Base-by-base conservation (phyloP, 768 basidiomycete genomes). In the Mycena olivaceomarginata region DNA sequence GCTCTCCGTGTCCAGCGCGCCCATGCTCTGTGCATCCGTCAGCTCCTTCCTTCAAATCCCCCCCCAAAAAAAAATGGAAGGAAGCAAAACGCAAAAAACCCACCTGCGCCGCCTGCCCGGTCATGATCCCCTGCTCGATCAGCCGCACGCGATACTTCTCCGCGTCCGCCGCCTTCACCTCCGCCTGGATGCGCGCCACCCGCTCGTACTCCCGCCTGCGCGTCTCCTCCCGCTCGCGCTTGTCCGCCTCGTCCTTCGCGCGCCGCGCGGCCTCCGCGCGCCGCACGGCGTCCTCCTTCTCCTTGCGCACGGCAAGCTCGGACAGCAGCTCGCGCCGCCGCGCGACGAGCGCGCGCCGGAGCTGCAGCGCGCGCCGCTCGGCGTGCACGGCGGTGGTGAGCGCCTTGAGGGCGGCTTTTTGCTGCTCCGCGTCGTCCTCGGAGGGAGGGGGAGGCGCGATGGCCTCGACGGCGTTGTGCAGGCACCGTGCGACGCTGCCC, bases 131-230 rank as follows among this genome's bases (percentile, higher is more conserved):
- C 83, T 94, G 94, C 83, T 94, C 95, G 79, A 96, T 92, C 71
- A 98, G 86, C 63, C 90, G 93, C 85, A 96, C 93, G 2, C 96
- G 97, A 70, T 98, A 93, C 85, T 97, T 96, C 88, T 93, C 94
- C 57, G 96, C 95, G 84, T 99, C 97, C 83, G 96, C 95, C 45
- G 90, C 90, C 76, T 92, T 87, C 69, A 96, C 95, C 40, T 88
- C 91, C 80, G 97, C 97, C 74, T 97, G 92, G 87, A 97, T 96
- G 85, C 91, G 92, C 84, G 85, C 86, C 1, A 87, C 85, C 78
- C 92, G 87, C 85, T 97, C 95, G 75, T 91, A 84, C 83, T 96
- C 95, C 78, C 90, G 89, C 83, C 88, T 89, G 79, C 89, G 89
- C 40, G 90, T 85, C 56, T 96, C 94, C 82, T 95, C 94, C 76